Evolutionary conservation across 306 rosid genomes (phyloP), one percentile per base, ranked within the genome.

Genomic region (Oxytropis ochrocephala): DNA sequence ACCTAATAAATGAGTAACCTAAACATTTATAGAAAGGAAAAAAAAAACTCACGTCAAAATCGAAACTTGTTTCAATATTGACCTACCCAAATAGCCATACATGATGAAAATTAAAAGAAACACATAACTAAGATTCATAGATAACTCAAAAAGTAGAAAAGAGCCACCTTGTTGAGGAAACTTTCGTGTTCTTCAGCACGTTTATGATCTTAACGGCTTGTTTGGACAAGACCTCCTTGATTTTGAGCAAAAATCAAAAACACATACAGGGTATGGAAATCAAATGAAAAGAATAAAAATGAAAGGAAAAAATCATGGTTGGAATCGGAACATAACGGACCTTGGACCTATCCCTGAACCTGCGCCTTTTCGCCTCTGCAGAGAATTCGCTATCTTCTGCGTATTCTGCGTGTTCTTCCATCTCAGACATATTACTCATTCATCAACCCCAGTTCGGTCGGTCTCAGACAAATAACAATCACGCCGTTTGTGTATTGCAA

Each of bases 171-270:
- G 77, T 75, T 85, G 68, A 87, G 78, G 77, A 90, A 87, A 27
- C 79, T 69, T 57, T 90, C 91, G 52, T 90, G 96, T 70, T 87
- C 96, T 72, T 89, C 96, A 0, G 97, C 97, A 77, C 85, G 94
- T 75, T 89, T 29, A 91, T 94, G 72, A 91, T 82, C 88, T 82
- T 89, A 65, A 84, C 82, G 8, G 96, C 93, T 83, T 90, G 96
- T 64, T 87, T 85, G 30, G 96, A 90, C 48, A 90, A 66, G 16
- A 84, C 82, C 81, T 91, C 91, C 78, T 87, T 83, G 42, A 84
- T 74, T 33, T 46, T 75, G 75, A 69, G 79, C 87, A 74, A 85
- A 56, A 78, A 73, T 35, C 72, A 75, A 78, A 81, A 52, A 62
- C 60, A 84, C 84, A 79, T 5, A 52, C 74, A 56, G 9, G 3